Evolutionary conservation across 2,329 filamentous ascomycete genomes (phyloP).

Genomic region (Blastomyces silverae): DNA sequence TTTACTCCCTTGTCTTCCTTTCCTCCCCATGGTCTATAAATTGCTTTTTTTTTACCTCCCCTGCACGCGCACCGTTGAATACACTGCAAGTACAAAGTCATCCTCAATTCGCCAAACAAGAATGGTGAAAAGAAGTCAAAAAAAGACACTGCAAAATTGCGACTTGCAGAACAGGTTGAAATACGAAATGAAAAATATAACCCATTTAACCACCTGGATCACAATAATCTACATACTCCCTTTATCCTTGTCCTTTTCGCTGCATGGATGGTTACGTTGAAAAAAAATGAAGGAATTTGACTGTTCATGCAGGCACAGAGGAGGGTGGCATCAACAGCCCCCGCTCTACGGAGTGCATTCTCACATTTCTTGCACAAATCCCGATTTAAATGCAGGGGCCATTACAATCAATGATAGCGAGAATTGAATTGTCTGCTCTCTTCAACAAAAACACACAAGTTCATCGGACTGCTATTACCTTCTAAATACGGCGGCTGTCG

Average conservation of each 20-base stretch:
- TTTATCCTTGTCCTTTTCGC: background rate
- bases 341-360: too few relatives aligned
- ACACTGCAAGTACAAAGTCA: background rate
- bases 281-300: background rate
- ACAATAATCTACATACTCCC: background rate
- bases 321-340: background rate
- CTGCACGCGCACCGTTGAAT: background rate
- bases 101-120: background rate
- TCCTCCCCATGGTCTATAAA: background rate
- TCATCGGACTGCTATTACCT: too few relatives aligned
- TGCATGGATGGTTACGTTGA: background rate
- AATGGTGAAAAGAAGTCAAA: background rate
- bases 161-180: background rate
- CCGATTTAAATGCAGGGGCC: too few relatives aligned
- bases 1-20: background rate
- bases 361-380: too few relatives aligned
- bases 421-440: too few relatives aligned
- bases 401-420: too few relatives aligned
- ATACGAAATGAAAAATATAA: background rate
- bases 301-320: background rate
- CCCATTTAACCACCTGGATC: too few relatives aligned
- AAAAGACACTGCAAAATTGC: background rate
- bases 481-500: too few relatives aligned
- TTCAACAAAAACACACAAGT: too few relatives aligned
- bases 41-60: background rate